Evolutionary conservation across 805 yeast species (phyloP).

Genomic region (Nakazawaea ernobii): DNA sequence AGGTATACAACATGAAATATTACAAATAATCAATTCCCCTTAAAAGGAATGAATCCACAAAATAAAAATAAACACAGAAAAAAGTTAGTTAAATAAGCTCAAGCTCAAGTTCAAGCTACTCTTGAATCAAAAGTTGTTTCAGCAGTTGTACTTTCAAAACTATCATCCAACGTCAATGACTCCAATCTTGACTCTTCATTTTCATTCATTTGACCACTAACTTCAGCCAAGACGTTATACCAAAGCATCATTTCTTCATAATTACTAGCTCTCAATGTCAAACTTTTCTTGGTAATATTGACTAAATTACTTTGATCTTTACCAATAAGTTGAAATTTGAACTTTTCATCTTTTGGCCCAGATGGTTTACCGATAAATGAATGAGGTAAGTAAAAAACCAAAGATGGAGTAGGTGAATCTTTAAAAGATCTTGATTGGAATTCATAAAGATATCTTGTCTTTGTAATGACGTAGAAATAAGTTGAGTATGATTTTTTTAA

Average conservation of each 20-base stretch:
- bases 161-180: constrained; percentile 9
- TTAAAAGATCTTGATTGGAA: constrained; percentile 37
- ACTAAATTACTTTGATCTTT: constrained; percentile 31
- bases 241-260: constrained; percentile 39
- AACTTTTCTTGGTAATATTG: constrained; percentile 22
- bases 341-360: constrained; percentile 26
- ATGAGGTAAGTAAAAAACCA: constrained; percentile 42
- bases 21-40: background rate
- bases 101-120: background rate
- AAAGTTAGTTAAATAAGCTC: too few species aligned
- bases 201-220: constrained; percentile 20
- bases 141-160: constrained; percentile 6
- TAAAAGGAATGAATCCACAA: background rate
- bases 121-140: constrained; percentile 5
- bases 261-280: constrained; percentile 36
- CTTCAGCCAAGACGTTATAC: constrained; percentile 33
- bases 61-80: too few species aligned
- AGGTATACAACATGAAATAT: background rate
- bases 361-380: constrained; percentile 31
- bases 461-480: constrained; percentile 42
- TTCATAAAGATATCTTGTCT: constrained; percentile 37
- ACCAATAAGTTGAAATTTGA: constrained; percentile 36
- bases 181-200: constrained; percentile 13
- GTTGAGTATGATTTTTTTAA: constrained; percentile 34
- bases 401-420: constrained; percentile 38